phyloP scores from a whole-genome alignment of 176 grass and related monocot genomes.

The Thinopyrum elongatum region DNA sequence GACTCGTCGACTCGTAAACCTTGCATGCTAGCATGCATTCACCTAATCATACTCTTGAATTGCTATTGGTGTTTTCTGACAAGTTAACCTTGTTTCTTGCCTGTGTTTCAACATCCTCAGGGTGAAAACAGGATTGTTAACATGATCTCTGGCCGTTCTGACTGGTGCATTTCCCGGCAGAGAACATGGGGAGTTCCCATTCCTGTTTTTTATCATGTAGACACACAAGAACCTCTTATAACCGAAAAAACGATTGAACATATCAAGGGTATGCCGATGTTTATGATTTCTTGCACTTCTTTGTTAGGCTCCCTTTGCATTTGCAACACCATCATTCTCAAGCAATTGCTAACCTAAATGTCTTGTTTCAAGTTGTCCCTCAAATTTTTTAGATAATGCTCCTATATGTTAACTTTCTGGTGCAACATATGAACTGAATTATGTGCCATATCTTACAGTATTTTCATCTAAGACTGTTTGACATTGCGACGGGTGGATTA shows the following conservation, averaged over 20 bases:
- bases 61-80: conserved; percentile 23
- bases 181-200: conserved; percentile 98
- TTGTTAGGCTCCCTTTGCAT: background rate
- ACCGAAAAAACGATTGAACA: conserved; percentile 92
- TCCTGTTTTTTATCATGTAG: conserved; percentile 89
- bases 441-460: conserved; percentile 10
- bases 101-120: conserved; percentile 42
- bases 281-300: conserved; percentile 25
- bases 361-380: background rate
- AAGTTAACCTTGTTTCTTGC: conserved; percentile 9
- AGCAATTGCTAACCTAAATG: background rate
- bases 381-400: background rate
- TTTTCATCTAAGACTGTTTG: background rate
- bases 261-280: conserved; percentile 62
- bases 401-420: background rate
- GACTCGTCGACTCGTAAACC: too few relatives aligned
- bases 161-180: conserved; percentile 98
- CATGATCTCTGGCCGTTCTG: conserved; percentile 88
- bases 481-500: too few relatives aligned
- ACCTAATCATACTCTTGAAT: conserved; percentile 18
- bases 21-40: too few relatives aligned
- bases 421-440: conserved; percentile 17
- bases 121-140: conserved; percentile 91
- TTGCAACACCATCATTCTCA: background rate
- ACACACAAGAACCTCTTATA: conserved; percentile 80